Percentiles rank a stretch among this genome's conserved stretches.
These are phyloP conservation scores for Paramecium sonneborni DNA, from an alignment of 73 alveolate genomes.

Conservation along the genomic window DNA sequence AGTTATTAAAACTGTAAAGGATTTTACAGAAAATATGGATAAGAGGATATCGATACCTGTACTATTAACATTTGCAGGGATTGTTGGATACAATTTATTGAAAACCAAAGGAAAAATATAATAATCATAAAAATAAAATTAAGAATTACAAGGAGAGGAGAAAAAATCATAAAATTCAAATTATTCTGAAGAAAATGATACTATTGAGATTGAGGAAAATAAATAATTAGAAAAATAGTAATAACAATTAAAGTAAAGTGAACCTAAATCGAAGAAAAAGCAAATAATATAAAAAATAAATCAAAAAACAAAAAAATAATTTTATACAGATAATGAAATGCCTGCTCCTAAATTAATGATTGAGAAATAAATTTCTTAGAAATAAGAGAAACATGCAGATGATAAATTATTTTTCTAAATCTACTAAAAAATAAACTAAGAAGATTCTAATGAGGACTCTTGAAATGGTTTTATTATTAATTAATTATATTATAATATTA, in stretches of 20 bases:
- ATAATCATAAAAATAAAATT: not conserved
- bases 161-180: not conserved
- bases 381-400: not conserved
- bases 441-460: not conserved
- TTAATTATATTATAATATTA: not conserved
- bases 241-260: not conserved
- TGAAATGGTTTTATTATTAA: not conserved
- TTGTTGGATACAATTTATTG: not conserved
- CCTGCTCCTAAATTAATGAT: not conserved
- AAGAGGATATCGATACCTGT: not conserved
- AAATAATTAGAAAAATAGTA: not conserved
- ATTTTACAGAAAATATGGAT: not conserved
- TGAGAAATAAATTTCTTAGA: not conserved
- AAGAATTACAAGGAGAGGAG: not conserved
- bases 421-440: not conserved
- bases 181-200: slow-evolving; percentile 2
- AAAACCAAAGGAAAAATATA: not conserved
- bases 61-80: not conserved
- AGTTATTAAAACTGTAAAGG: not conserved
- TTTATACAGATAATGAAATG: not conserved
- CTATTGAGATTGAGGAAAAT: not conserved
- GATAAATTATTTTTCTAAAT: slow-evolving; percentile 9
- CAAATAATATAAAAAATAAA: not conserved
- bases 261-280: not conserved
- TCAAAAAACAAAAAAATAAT: not conserved